Evolutionary conservation across 345 rosid species (phyloP).

Genomic region (Cardiospermum halicacabum): DNA sequence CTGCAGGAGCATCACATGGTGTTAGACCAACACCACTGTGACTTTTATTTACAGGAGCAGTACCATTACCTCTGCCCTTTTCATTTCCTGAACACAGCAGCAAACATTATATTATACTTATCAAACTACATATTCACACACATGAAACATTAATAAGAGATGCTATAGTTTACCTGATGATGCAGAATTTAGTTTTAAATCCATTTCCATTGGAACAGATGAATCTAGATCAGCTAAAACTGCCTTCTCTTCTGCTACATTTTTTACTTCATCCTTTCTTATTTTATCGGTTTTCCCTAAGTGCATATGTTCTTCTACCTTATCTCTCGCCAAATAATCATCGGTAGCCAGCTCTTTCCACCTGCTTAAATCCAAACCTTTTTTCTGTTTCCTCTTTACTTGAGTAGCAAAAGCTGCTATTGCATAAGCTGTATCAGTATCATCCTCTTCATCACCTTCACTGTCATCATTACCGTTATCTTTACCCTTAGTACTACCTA

Average conservation of each 20-base stretch:
- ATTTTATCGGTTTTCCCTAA: conserved; percentile 19
- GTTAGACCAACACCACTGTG: conserved; percentile 13
- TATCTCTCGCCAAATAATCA: conserved; percentile 14
- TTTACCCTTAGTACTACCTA: conserved; percentile 15
- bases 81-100: conserved; percentile 8
- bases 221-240: conserved; percentile 13
- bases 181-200: conserved; percentile 13
- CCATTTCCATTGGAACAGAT: conserved; percentile 29
- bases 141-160: conserved; percentile 12
- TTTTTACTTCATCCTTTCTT: conserved; percentile 13
- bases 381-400: conserved; percentile 65
- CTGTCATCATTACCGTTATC: conserved; percentile 13
- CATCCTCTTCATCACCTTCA: conserved; percentile 33
- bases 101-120: conserved; percentile 7
- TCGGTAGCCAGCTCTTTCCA: conserved; percentile 47
- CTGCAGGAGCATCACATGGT: conserved; percentile 15
- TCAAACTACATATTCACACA: conserved; percentile 23
- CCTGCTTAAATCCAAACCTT: conserved; percentile 39
- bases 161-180: conserved; percentile 11
- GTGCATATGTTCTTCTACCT: conserved; percentile 5
- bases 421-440: conserved; percentile 26
- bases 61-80: conserved; percentile 11
- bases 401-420: conserved; percentile 61
- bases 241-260: conserved; percentile 7
- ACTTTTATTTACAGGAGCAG: not conserved